phyloP scores from a whole-genome alignment of 768 basidiomycete species.

The Calvatia gigantea region DNA sequence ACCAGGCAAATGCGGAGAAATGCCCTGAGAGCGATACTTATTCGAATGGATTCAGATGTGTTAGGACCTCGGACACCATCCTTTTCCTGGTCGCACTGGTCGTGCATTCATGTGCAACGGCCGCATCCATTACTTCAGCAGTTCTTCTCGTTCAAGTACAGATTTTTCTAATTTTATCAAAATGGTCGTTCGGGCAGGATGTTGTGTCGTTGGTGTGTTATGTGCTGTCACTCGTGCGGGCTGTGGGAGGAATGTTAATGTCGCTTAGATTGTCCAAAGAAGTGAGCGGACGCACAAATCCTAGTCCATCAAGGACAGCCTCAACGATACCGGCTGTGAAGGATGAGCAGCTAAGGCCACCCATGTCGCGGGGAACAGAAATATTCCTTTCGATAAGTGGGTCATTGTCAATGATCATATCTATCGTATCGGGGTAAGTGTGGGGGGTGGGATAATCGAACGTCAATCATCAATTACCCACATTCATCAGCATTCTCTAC shows the following conservation, averaged over 20 bases:
- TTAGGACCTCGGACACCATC: conserved; percentile 2
- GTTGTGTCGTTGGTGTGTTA: conserved; percentile 78
- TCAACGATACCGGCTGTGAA: conserved; percentile 97
- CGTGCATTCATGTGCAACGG: neutral
- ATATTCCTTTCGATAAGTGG: conserved; percentile 89
- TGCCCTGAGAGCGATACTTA: neutral
- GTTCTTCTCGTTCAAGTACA: conserved; percentile 90
- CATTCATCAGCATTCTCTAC: conserved; percentile 98
- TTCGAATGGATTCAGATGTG: neutral
- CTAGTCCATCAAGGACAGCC: conserved; percentile 90
- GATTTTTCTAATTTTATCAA: conserved; percentile 94
- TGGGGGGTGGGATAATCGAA: conserved; percentile 11
- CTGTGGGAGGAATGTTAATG: conserved; percentile 38
- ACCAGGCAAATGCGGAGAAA: neutral
- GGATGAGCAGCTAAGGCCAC: conserved; percentile 92
- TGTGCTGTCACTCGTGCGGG: conserved; percentile 97
- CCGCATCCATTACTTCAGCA: conserved; percentile 56
- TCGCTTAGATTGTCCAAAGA: neutral
- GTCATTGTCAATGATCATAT: conserved; percentile 98
- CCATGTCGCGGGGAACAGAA: conserved; percentile 93
- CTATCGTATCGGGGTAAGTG: conserved; percentile 33
- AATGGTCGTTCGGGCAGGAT: conserved; percentile 88
- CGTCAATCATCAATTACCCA: conserved; percentile 28
- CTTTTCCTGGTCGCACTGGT: neutral
- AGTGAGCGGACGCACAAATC: conserved; percentile 64